Evolutionary conservation across 352 stramenopile genomes (phyloP), one percentile per base, ranked within the genome.

Genomic region (Globisporangium mamillatum): DNA sequence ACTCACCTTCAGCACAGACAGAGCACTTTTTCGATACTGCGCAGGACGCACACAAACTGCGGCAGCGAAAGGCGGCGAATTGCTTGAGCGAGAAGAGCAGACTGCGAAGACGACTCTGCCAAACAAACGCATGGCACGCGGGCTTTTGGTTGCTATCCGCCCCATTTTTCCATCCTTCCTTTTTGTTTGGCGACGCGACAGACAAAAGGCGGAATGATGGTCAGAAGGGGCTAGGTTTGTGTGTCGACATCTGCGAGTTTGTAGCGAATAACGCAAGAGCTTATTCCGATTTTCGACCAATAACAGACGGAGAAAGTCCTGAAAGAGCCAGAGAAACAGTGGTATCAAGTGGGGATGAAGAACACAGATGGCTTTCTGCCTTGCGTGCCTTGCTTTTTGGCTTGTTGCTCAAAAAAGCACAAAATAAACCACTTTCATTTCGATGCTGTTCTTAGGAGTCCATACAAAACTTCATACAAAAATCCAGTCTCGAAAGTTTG

Each of bases 261-360:
- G 27, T 5, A 41, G 54, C 54, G 16, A 60, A 60, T 60, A 60
- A 38, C 55, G 29, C 27, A 60, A 20, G 53, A 44, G 29, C 29
- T 46, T 60, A 34, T 60, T 29, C 55, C 55, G 6, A 20, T 60
- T 59, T 60, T 36, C 14, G 6, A 5, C 55, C 55, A 60, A 60
- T 60, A 29, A 46, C 55, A 46, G 16, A 18, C 20, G 18, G 14
- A 24, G 2, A 8, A 36, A 60, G 29, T 38, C 16, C 46, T 10
- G 59, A 64, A 54, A 64, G 59, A 64, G 59, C 59, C 59, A 64
- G 59, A 54, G 3, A 54, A 64, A 64, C 59, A 64, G 59, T 41
- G 59, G 32, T 18, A 44, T 62, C 52, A 32, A 60, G 0, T 44
- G 14, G 29, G 16, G 27, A 36, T 10, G 29, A 38, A 32, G 22